Conservation (phyloP, 2,329 filamentous ascomycete species). For the Verticillium klebahnii region DNA sequence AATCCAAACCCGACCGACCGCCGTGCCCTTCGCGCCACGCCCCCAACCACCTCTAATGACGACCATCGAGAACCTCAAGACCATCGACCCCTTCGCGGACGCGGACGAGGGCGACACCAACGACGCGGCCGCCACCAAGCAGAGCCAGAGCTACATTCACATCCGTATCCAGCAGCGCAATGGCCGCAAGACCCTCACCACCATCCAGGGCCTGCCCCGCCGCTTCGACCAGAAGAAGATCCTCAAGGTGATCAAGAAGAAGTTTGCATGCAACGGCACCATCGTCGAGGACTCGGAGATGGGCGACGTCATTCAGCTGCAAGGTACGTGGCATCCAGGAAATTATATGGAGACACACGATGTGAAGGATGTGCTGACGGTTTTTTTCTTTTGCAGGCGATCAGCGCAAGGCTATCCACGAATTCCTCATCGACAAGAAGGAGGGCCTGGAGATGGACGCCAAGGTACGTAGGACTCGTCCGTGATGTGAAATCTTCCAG, state of each 20-base stretch:
- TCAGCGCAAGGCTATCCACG: conserved; percentile 88
- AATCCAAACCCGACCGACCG: neutral
- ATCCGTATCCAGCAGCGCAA: conserved; percentile 16
- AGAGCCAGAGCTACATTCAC: conserved; percentile 16
- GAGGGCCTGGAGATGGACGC: conserved; percentile 79
- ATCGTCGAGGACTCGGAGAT: conserved; percentile 15
- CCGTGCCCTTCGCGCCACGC: neutral
- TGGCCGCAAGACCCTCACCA: conserved; percentile 99
- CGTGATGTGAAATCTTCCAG: neutral
- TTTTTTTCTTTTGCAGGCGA: conserved; percentile 42
- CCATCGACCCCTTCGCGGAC: conserved; percentile 16
- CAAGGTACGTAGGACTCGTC: conserved; percentile 41
- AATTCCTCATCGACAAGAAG: conserved; percentile 85
- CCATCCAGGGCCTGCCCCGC: conserved; percentile 96
- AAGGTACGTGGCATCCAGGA: conserved; percentile 4
- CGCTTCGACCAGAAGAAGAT: conserved; percentile 99
- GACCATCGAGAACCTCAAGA: conserved; percentile 17
- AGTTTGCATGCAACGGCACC: conserved; percentile 33
- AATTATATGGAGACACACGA: neutral
- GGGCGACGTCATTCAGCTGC: conserved; percentile 15
- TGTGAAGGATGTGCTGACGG: neutral
- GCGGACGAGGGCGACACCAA: conserved; percentile 15
- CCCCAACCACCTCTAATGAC: conserved; percentile 8
- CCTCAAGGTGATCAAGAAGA: conserved; percentile 99
- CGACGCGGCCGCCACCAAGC: conserved; percentile 10